These are phyloP conservation scores for Vaccinium myrtillus DNA, from an alignment of 148 eudicot species.

Conservation along the genomic window DNA sequence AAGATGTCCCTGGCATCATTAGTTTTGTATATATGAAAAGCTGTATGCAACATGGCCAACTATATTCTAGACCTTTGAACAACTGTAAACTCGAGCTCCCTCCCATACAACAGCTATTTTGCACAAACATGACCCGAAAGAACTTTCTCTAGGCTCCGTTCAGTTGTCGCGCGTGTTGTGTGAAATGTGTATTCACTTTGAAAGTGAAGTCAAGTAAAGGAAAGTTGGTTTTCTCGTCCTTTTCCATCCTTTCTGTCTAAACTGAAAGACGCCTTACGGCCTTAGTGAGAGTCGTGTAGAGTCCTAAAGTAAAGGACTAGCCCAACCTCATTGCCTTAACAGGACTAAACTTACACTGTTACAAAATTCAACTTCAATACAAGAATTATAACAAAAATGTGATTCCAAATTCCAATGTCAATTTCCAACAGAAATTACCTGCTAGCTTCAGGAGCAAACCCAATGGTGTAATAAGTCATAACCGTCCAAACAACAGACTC, in stretches of 20 bases:
- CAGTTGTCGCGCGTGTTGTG: no score
- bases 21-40: background rate
- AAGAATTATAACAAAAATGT: no score
- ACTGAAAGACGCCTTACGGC: no score
- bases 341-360: no score
- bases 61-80: background rate
- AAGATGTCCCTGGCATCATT: background rate
- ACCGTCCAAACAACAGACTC: slow-evolving; percentile 67
- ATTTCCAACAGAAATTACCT: slow-evolving; percentile 36
- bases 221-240: no score
- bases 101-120: background rate
- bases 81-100: background rate
- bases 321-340: no score
- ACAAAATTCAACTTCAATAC: no score
- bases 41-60: background rate
- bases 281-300: no score
- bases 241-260: no score
- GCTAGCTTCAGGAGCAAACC: slow-evolving; percentile 91
- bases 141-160: background rate
- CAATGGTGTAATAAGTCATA: slow-evolving; percentile 71
- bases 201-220: no score
- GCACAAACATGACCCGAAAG: background rate
- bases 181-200: no score
- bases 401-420: background rate
- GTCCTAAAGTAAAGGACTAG: no score